Evolutionary conservation across 2,329 filamentous ascomycete species (phyloP).

Genomic region (Aciculosporium take): DNA sequence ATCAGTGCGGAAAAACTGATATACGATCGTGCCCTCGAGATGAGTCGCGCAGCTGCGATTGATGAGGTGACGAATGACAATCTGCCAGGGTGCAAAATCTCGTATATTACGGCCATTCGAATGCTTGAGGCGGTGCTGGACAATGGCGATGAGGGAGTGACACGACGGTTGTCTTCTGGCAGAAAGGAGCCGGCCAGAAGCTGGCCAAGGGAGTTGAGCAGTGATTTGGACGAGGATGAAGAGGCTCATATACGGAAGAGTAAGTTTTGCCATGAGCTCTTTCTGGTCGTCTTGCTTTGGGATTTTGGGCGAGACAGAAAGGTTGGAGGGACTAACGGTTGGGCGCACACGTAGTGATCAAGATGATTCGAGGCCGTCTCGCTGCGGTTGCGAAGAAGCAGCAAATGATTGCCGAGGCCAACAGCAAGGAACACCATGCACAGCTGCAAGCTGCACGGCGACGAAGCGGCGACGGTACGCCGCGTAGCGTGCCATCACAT

Average conservation of each 20-base stretch:
- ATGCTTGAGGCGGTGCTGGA: conserved; percentile 94
- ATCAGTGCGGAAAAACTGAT: conserved; percentile 93
- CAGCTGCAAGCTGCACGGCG: conserved; percentile 29
- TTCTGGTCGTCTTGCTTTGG: background rate
- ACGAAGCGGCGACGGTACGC: conserved; percentile 41
- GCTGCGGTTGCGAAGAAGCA: conserved; percentile 44
- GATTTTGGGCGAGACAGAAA: background rate
- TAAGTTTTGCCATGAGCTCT: conserved; percentile 28
- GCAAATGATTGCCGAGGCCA: conserved; percentile 44
- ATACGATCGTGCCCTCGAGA: conserved; percentile 94
- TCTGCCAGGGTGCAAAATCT: conserved; percentile 73
- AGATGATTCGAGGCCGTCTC: conserved; percentile 46
- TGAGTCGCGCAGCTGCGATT: conserved; percentile 88
- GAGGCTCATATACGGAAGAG: conserved; percentile 59
- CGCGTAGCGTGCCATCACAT: conserved; percentile 38
- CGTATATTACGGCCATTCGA: conserved; percentile 81
- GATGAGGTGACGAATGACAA: conserved; percentile 92
- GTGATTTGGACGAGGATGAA: conserved; percentile 51
- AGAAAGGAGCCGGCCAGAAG: conserved; percentile 29
- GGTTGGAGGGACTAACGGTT: background rate
- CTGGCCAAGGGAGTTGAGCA: conserved; percentile 18
- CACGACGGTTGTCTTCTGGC: conserved; percentile 20
- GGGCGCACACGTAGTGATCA: conserved; percentile 33
- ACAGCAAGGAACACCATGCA: conserved; percentile 30
- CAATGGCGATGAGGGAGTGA: conserved; percentile 48